Conservation (phyloP, 345 rosid species). For the Heritiera fomes region DNA sequence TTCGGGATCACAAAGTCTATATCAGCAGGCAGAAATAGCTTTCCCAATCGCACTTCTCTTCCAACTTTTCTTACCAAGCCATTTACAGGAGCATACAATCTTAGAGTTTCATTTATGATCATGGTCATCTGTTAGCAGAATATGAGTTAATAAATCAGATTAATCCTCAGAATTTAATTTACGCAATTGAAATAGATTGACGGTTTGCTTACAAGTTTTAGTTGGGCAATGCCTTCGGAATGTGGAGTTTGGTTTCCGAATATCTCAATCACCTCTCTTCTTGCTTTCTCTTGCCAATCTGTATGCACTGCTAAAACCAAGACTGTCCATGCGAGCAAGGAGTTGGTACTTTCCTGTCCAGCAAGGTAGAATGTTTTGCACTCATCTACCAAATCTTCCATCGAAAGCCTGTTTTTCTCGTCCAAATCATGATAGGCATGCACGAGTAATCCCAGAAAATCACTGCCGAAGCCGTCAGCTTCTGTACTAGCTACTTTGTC, state of each 20-base stretch:
- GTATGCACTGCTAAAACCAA: conserved; percentile 38
- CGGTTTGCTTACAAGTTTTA: conserved; percentile 35
- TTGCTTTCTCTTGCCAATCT: conserved; percentile 50
- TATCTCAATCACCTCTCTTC: conserved; percentile 32
- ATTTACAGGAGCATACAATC: conserved; percentile 39
- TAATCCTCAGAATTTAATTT: background rate
- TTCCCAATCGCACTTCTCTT: conserved; percentile 31
- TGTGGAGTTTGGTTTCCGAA: conserved; percentile 37
- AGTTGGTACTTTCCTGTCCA: conserved; percentile 38
- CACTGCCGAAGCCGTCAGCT: conserved; percentile 21
- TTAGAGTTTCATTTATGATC: conserved; percentile 33
- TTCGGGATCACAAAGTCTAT: conserved; percentile 15
- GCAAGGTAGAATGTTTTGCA: conserved; percentile 45
- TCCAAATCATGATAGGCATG: conserved; percentile 29
- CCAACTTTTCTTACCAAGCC: conserved; percentile 7
- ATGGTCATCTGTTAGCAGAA: conserved; percentile 27
- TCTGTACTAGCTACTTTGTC: conserved; percentile 9
- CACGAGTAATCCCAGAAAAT: conserved; percentile 36
- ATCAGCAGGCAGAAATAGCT: conserved; percentile 34
- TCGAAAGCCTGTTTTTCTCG: conserved; percentile 26
- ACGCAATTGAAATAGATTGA: background rate
- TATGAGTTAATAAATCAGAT: background rate
- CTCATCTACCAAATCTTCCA: conserved; percentile 40
- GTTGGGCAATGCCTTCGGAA: conserved; percentile 32
- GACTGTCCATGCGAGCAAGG: conserved; percentile 39